Evolutionary conservation across 2,329 filamentous ascomycete species (phyloP).

Genomic region (Diaporthe destruens): DNA sequence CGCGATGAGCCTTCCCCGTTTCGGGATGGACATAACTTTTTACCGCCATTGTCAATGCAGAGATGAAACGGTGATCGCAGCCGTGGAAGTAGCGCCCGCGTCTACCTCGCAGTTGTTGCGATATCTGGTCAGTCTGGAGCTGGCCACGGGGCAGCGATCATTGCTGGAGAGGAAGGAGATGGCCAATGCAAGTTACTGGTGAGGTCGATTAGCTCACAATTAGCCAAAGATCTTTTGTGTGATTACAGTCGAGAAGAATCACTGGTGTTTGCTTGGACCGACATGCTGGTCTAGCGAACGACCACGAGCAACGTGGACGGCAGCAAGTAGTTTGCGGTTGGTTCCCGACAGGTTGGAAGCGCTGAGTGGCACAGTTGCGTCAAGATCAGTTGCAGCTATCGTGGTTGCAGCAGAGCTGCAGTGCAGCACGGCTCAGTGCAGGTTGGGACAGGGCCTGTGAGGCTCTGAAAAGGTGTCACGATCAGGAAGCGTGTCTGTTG

Average conservation of each 20-base stretch:
- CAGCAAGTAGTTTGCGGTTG: conserved; percentile 31
- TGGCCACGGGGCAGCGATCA: neutral
- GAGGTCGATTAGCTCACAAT: conserved; percentile 1
- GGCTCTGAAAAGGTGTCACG: neutral
- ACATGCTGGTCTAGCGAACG: neutral
- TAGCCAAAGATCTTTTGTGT: conserved; percentile 7
- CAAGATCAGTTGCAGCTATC: conserved; percentile 21
- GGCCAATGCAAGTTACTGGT: neutral
- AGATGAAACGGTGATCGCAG: neutral
- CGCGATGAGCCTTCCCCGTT: neutral
- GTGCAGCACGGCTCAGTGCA: neutral
- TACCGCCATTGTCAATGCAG: neutral
- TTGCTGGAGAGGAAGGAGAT: neutral
- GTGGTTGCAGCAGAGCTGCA: conserved; percentile 25
- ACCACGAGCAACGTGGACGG: conserved; percentile 9
- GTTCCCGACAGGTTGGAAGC: conserved; percentile 35
- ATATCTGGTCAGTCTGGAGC: neutral
- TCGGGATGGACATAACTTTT: neutral
- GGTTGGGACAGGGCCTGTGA: neutral
- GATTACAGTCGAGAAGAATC: neutral
- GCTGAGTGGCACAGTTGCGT: conserved; percentile 30
- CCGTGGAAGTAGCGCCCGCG: neutral
- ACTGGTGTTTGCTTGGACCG: neutral
- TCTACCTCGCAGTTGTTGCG: neutral
- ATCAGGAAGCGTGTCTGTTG: conserved; percentile 5